Base-by-base conservation (phyloP, 192 early-diverging fungal genomes). In the Backusella luteola region DNA sequence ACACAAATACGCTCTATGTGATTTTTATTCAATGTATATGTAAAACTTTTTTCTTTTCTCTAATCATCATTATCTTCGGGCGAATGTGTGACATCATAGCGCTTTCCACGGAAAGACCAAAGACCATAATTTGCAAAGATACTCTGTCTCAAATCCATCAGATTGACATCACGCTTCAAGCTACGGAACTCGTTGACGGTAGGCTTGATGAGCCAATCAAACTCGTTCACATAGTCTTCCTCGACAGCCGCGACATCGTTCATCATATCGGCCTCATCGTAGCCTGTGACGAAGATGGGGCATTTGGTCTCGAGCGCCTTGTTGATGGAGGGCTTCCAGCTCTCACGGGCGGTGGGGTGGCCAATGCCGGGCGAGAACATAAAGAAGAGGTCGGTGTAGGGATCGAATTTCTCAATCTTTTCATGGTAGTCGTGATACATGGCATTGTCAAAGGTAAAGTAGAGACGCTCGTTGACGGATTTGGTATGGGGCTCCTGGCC, bases 61-160 rank as follows among this genome's bases (percentile, higher is more conserved):
- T 68, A 36, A 68, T 68, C 34, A 29, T 80, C 74, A 56, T 77
- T 73, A 41, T 77, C 67, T 38, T 75, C 74, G 34, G 70, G 34
- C 11, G 77, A 44, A 34, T 80, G 79, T 21, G 79, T 86, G 7
- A 94, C 91, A 82, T 94, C 93, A 84, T 94, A 94, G 49, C 88
- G 86, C 81, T 93, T 93, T 59, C 92, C 93, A 70, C 93, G 89
- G 78, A 94, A 89, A 36, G 89, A 91, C 83, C 91, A 94, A 72
- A 94, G 90, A 32, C 91, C 92, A 91, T 91, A 93, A 80, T 94
- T 94, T 67, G 91, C 88, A 74, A 89, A 89, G 14, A 91, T 89
- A 66, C 85, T 87, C 71, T 93, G 89, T 68, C 91, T 81, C 74
- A 94, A 81, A 78, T 94, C 92, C 34, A 87, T 80, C 75, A 91